Conservation (phyloP, 2,329 filamentous ascomycete genomes). For the Shiraia bambusicola region DNA sequence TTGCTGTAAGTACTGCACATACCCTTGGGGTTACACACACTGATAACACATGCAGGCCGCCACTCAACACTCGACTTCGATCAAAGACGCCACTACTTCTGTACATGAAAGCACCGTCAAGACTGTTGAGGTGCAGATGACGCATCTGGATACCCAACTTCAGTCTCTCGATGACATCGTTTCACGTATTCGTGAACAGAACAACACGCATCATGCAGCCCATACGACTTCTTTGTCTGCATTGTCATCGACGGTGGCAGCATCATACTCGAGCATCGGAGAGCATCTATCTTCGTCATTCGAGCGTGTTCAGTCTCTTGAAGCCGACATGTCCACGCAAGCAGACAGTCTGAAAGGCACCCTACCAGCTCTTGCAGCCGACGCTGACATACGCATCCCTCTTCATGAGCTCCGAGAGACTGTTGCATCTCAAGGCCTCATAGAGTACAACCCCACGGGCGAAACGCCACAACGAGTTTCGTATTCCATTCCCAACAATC, state of each 20-base stretch:
- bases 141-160: constrained; percentile 85
- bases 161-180: constrained; percentile 89
- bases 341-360: constrained; percentile 60
- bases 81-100: constrained; percentile 79
- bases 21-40: constrained; percentile 7
- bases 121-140: constrained; percentile 86
- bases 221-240: constrained; percentile 67
- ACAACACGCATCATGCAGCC: constrained; percentile 71
- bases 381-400: constrained; percentile 64
- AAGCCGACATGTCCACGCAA: constrained; percentile 65
- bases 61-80: constrained; percentile 76
- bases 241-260: constrained; percentile 68
- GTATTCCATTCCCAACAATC: constrained; percentile 76
- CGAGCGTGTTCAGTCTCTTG: constrained; percentile 67
- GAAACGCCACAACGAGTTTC: constrained; percentile 77
- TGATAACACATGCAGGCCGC: constrained; percentile 57
- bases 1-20: constrained; percentile 61
- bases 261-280: constrained; percentile 71
- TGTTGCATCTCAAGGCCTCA: constrained; percentile 65
- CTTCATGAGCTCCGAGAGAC: constrained; percentile 69
- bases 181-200: constrained; percentile 75
- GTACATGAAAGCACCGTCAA: constrained; percentile 89
- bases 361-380: constrained; percentile 60
- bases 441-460: constrained; percentile 83
- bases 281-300: constrained; percentile 69